Evolutionary conservation across 169 alveolate genomes (phyloP).

Genomic region (Plasmodium coatneyi): DNA sequence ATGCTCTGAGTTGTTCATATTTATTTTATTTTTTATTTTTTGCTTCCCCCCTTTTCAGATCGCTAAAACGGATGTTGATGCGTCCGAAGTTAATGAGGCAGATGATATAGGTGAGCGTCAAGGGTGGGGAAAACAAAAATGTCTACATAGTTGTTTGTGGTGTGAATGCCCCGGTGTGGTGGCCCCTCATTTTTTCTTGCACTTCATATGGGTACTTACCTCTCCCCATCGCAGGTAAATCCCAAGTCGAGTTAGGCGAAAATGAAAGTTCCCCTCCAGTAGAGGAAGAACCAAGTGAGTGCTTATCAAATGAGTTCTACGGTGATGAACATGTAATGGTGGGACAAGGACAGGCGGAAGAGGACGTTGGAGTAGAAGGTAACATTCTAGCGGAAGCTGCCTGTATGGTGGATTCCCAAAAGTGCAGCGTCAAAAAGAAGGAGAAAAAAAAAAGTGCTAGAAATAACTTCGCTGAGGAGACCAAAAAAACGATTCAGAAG

Average conservation of each 20-base stretch:
- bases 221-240: not conserved
- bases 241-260: not conserved
- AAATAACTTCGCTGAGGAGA: constrained; percentile 35
- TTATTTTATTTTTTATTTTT: not conserved
- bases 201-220: not conserved
- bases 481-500: constrained; percentile 29
- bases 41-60: constrained; percentile 15
- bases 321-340: not conserved
- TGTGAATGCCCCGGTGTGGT: not conserved
- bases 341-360: not conserved
- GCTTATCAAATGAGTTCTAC: not conserved
- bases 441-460: not conserved
- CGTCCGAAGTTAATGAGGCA: not conserved
- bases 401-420: not conserved
- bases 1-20: not conserved
- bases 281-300: not conserved
- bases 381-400: not conserved
- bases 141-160: not conserved
- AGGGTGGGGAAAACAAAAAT: not conserved
- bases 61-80: constrained; percentile 35
- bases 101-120: not conserved
- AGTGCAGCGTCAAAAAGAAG: not conserved
- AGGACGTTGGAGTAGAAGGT: not conserved
- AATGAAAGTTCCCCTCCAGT: not conserved
- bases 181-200: not conserved